These are phyloP conservation scores for Logfia minima DNA, from an alignment of 129 eudicot genomes.

Conservation along the genomic window DNA sequence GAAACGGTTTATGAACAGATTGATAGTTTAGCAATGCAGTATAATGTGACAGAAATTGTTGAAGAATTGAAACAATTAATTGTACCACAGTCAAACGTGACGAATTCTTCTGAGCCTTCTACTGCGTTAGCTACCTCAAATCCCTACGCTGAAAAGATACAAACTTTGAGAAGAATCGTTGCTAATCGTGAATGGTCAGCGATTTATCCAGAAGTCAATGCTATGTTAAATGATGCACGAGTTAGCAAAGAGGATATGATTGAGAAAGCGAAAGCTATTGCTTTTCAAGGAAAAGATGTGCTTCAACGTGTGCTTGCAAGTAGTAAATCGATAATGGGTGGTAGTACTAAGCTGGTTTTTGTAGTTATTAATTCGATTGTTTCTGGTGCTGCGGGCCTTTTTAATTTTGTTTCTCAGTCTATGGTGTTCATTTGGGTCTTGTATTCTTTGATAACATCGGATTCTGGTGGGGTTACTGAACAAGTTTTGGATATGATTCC, in stretches of 20 bases:
- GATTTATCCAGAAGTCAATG: slow-evolving; percentile 71
- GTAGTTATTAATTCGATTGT: slow-evolving; percentile 56
- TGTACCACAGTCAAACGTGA: slow-evolving; percentile 25
- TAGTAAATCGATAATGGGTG: slow-evolving; percentile 72
- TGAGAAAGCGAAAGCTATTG: slow-evolving; percentile 74
- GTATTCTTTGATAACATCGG: slow-evolving; percentile 79
- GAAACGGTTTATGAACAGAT: slow-evolving; percentile 76
- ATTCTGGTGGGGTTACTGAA: slow-evolving; percentile 96
- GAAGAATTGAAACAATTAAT: slow-evolving; percentile 49
- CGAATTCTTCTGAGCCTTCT: slow-evolving; percentile 44
- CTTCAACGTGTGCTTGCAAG: slow-evolving; percentile 69
- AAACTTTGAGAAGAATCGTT: slow-evolving; percentile 59
- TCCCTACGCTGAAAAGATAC: slow-evolving; percentile 63
- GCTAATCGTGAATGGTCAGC: slow-evolving; percentile 71
- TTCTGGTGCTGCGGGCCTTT: slow-evolving; percentile 84
- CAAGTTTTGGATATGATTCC: slow-evolving; percentile 82
- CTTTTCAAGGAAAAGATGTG: slow-evolving; percentile 79
- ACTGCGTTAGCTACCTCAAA: slow-evolving; percentile 54
- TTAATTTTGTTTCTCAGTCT: slow-evolving; percentile 75
- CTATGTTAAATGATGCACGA: slow-evolving; percentile 54
- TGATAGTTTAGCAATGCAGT: slow-evolving; percentile 80
- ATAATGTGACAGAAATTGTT: slow-evolving; percentile 81
- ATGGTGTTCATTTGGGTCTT: slow-evolving; percentile 92
- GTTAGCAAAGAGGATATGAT: slow-evolving; percentile 66
- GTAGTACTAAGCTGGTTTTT: slow-evolving; percentile 67